Conservation (phyloP, 2,329 filamentous ascomycete species). For the Volutella citrinella region DNA sequence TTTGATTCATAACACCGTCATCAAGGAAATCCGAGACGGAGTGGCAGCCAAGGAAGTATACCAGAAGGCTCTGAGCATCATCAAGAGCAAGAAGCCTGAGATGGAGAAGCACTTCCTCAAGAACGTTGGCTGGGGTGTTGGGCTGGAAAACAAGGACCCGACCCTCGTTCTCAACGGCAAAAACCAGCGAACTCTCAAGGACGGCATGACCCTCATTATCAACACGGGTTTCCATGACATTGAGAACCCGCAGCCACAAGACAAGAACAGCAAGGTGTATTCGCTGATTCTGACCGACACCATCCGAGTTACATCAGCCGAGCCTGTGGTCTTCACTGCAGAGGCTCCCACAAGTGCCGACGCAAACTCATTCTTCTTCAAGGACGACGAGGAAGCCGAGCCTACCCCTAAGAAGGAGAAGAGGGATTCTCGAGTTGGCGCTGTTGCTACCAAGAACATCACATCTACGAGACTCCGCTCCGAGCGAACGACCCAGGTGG, state of each 20-base stretch:
- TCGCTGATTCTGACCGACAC: constrained; percentile 91
- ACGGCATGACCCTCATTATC: constrained; percentile 94
- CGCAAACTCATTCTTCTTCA: constrained; percentile 97
- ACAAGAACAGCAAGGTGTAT: constrained; percentile 86
- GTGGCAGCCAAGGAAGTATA: constrained; percentile 87
- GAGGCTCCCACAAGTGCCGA: constrained; percentile 90
- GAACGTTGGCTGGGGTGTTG: constrained; percentile 87
- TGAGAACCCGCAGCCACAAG: constrained; percentile 80
- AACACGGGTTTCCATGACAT: constrained; percentile 89
- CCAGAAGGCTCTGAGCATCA: constrained; percentile 73
- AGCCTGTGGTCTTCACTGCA: constrained; percentile 86
- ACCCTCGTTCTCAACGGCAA: constrained; percentile 85
- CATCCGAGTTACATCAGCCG: constrained; percentile 76
- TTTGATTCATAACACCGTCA: constrained; percentile 79
- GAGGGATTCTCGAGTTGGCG: constrained; percentile 77
- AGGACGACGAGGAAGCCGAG: constrained; percentile 87
- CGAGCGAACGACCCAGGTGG: constrained; percentile 81
- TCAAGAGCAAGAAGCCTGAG: constrained; percentile 90
- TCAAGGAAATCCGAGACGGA: constrained; percentile 88
- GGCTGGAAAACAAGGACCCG: constrained; percentile 83
- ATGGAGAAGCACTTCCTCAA: constrained; percentile 93
- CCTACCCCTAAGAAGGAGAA: constrained; percentile 88
- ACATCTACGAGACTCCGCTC: constrained; percentile 90
- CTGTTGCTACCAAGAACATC: constrained; percentile 91
- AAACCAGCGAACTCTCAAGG: constrained; percentile 77